Evolutionary conservation across 2,329 filamentous ascomycete species (phyloP), one percentile per base, ranked within the genome.

Genomic region (Hymenoscyphus occultus): DNA sequence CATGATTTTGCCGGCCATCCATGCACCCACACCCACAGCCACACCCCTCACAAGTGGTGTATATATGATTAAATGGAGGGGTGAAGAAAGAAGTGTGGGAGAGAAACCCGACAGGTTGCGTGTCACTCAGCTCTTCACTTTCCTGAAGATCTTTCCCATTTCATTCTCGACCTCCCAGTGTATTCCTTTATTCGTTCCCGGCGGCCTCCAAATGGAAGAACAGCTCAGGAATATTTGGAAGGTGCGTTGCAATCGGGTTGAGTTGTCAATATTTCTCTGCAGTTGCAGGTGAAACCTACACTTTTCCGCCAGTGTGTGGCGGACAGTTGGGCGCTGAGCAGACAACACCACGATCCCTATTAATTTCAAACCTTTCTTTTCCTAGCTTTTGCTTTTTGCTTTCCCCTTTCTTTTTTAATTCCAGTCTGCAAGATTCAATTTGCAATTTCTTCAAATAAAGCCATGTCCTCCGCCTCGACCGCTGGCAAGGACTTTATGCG

Each of bases 201-300:
- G n/a, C 22, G 19, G 22, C 7, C 45, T 51, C 2, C 5, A 51
- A 51, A 51, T 22, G 45, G 45, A 22, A 28, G 45, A 13, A 4
- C 10, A 19, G 22, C 22, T 19, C 45, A 51, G 9, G 45, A 22
- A 28, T n/a, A 6, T 10, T 51, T n/a, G 45, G 45, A 51, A 22
- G 19, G 45, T 10, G 45, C 45, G n/a, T 51, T 51, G 45, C 7
- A 19, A 51, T 5, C 12, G 45, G n/a, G 19, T 22, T 51, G 19
- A 51, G 45, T 28, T 51, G 45, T 51, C 45, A 51, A 51, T 51
- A 51, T 28, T 51, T 51, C 7, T 51, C n/a, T 51, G n/a, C 45
- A 22, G 45, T n/a, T 51, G 45, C 45, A 51, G 45, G 45, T 51
- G 45, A 48, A 48, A 48, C 42, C 42, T 48, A 10, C 45, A 28